Percentiles rank a stretch among this genome's conserved stretches.
Conservation (phyloP, 805 yeast genomes). For the Metschnikowia cerradonensis region DNA sequence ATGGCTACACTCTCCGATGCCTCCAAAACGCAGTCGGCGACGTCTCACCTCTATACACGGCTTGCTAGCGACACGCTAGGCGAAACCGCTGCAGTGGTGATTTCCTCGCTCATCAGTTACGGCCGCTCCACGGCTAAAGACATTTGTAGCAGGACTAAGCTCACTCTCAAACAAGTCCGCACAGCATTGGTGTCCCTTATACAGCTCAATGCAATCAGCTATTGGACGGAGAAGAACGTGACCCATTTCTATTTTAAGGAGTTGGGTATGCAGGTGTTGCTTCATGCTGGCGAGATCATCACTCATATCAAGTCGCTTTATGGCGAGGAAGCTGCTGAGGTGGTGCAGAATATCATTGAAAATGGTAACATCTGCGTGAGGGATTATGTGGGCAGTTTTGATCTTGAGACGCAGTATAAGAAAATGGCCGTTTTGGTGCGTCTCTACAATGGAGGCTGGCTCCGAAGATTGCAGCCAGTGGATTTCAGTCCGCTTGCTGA, state of each 20-base stretch:
- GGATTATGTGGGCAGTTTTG: constrained; percentile 37
- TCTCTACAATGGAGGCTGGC: constrained; percentile 37
- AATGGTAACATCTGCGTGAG: constrained; percentile 60
- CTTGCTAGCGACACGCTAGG: constrained; percentile 59
- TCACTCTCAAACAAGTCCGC: constrained; percentile 51
- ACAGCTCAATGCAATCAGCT: constrained; percentile 71
- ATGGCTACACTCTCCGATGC: constrained; percentile 11
- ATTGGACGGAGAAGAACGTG: constrained; percentile 47
- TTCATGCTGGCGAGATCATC: constrained; percentile 77
- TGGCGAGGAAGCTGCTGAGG: constrained; percentile 48
- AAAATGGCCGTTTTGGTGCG: constrained; percentile 25
- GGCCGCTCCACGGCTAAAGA: constrained; percentile 64
- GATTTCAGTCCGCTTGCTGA: constrained; percentile 36
- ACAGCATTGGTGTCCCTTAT: constrained; percentile 70
- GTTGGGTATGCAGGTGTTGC: constrained; percentile 55
- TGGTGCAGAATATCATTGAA: constrained; percentile 65
- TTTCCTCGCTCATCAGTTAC: constrained; percentile 56
- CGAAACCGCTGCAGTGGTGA: constrained; percentile 63
- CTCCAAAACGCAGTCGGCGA: constrained; percentile 53
- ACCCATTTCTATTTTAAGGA: constrained; percentile 59
- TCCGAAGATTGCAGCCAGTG: constrained; percentile 26
- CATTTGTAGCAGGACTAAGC: constrained; percentile 41
- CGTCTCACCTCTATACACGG: constrained; percentile 53
- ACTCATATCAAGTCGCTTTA: constrained; percentile 45
- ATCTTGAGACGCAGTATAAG: constrained; percentile 18